These are phyloP conservation scores for Hymenoscyphus fraxineus DNA, from an alignment of 2,329 filamentous ascomycete genomes.

Conservation along the genomic window DNA sequence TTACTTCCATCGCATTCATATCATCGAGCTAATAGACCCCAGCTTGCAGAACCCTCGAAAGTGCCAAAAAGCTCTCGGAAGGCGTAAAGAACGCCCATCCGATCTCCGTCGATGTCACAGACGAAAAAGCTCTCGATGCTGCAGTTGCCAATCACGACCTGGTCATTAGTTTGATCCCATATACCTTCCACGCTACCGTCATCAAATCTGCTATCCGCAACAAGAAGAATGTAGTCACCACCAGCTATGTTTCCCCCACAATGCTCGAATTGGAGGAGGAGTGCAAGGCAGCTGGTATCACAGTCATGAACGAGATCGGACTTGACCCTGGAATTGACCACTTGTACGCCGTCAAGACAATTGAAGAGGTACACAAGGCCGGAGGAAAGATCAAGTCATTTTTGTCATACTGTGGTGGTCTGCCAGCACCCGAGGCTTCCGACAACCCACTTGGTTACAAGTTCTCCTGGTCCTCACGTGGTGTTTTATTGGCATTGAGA, in stretches of 20 bases:
- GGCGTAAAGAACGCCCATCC: conserved; percentile 70
- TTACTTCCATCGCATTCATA: not conserved
- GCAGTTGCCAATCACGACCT: conserved; percentile 77
- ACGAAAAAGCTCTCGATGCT: conserved; percentile 72
- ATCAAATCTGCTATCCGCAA: conserved; percentile 90
- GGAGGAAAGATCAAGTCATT: conserved; percentile 85
- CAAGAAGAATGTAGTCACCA: conserved; percentile 97
- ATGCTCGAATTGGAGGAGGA: conserved; percentile 85
- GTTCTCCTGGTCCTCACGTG: conserved; percentile 61
- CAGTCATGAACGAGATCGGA: conserved; percentile 96
- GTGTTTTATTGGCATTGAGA: conserved; percentile 80
- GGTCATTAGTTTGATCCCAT: conserved; percentile 81
- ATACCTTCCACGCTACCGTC: conserved; percentile 81
- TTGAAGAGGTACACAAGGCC: conserved; percentile 78
- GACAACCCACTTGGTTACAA: conserved; percentile 94
- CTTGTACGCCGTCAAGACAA: conserved; percentile 79
- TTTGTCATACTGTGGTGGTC: conserved; percentile 79
- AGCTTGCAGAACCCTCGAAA: conserved; percentile 80
- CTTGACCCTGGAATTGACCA: conserved; percentile 69
- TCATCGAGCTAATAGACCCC: not conserved
- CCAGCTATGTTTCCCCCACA: conserved; percentile 85
- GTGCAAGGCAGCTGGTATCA: conserved; percentile 87
- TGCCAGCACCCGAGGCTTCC: conserved; percentile 68
- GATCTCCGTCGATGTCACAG: conserved; percentile 79
- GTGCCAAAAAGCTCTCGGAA: conserved; percentile 68